These are phyloP conservation scores for Neoscytalidium dimidiatum DNA, from an alignment of 2,329 filamentous ascomycete genomes.

Conservation along the genomic window DNA sequence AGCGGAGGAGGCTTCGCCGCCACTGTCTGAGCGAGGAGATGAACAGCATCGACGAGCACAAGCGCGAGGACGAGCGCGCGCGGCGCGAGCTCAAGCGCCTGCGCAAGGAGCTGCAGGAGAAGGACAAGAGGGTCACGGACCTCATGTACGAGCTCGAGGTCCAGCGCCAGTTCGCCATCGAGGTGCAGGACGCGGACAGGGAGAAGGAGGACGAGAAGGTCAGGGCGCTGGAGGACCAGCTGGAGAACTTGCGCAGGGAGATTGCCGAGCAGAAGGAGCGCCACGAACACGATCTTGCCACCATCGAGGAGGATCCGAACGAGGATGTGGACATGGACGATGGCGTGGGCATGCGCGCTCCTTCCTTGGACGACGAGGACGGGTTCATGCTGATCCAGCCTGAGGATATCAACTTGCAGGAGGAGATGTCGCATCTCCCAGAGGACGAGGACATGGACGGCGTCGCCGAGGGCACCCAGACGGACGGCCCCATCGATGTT, in stretches of 20 bases:
- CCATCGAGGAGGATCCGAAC: constrained; percentile 19
- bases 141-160: constrained; percentile 39
- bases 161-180: constrained; percentile 41
- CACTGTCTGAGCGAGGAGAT: constrained; percentile 45
- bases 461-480: constrained; percentile 19
- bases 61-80: constrained; percentile 37
- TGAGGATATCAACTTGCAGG: constrained; percentile 34
- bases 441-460: constrained; percentile 2
- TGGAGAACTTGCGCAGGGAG: constrained; percentile 33
- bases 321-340: constrained; percentile 28
- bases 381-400: constrained; percentile 35
- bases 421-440: constrained; percentile 26
- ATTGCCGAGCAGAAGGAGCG: constrained; percentile 35
- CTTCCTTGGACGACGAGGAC: constrained; percentile 28
- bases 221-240: constrained; percentile 27
- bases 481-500: constrained; percentile 18
- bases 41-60: constrained; percentile 39
- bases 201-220: constrained; percentile 37
- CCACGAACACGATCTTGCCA: constrained; percentile 7
- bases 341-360: constrained; percentile 12
- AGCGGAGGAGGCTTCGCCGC: constrained; percentile 41
- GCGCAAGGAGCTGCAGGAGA: constrained; percentile 37
- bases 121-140: constrained; percentile 32
- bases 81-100: constrained; percentile 36
- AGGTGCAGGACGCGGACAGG: constrained; percentile 38